Evolutionary conservation across 1,139 yeast genomes (phyloP), one percentile per base, ranked within the genome.

Genomic region (Kodamaea sp.): DNA sequence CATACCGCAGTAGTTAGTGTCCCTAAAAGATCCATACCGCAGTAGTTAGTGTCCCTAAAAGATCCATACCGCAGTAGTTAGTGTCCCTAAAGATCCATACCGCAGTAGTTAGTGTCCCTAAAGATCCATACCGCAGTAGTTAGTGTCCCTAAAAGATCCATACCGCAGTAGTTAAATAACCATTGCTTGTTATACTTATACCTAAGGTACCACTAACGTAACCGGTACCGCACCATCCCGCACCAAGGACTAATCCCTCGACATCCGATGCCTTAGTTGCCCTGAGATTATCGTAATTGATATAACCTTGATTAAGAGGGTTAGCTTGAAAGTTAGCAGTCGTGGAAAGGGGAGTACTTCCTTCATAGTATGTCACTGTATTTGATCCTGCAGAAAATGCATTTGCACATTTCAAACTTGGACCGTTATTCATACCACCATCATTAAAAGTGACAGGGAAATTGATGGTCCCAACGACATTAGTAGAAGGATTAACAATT

Each of bases 381-480:
- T 63, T 60, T 1, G 37, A 5, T 24, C 67, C 67, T 7, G 49
- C 40, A 0, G 28, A 34, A 38, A 52, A 58, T 23, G 52, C 43
- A 4, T 34, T 32, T 2, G 69, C 46, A 39, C 46, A 50, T 22
- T 42, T 32, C 9, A 52, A 10, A 41, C 61, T 64, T 7, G 48
- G 45, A 2, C 46, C 24, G 7, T 36, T 28, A 15, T 47, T 54
- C 20, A 55, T 44, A 8, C 46, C 47, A 34, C 67, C 68, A 29
- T 47, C 39, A 37, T 55, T 57, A 43, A 59, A 63, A 5, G 55
- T 41, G 20, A 63, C 31, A 5, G 66, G 65, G 31, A 63, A 45
- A 2, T 41, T 32, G 9, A 60, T 45, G 7, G 52, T 35, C 26
- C 68, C 67, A 22, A 15, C 20, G 20, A 15, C 20, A 15, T 15